Evolutionary conservation across 2,329 filamentous ascomycete genomes (phyloP).

Genomic region (Xylaria sp.): DNA sequence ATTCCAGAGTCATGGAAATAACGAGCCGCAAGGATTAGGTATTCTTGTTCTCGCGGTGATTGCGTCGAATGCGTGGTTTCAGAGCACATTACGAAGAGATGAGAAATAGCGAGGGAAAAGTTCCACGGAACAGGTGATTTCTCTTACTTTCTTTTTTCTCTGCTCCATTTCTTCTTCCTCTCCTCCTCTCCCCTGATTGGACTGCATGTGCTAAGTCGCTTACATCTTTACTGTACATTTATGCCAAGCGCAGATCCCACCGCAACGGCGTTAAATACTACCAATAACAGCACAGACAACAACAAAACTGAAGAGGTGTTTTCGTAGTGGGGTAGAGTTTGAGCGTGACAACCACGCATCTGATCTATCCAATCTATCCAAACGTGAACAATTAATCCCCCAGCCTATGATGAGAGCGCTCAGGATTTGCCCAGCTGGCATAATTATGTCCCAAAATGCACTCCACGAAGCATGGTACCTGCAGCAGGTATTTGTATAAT

Average conservation of each 20-base stretch:
- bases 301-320: not conserved
- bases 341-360: constrained; percentile 2
- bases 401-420: not conserved
- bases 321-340: constrained; percentile 1
- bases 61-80: constrained; percentile 21
- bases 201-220: constrained; percentile 17
- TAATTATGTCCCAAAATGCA: not conserved
- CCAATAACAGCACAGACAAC: constrained; percentile 21
- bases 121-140: constrained; percentile 13
- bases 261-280: constrained; percentile 22
- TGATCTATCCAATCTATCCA: not conserved
- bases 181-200: not conserved
- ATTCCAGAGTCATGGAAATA: constrained; percentile 1
- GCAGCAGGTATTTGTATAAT: not conserved
- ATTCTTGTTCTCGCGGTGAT: constrained; percentile 3
- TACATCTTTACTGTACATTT: constrained; percentile 3
- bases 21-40: constrained; percentile 22
- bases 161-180: not conserved
- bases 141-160: not conserved
- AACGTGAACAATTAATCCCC: not conserved
- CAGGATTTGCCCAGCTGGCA: not conserved
- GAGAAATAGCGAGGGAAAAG: not conserved
- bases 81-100: constrained; percentile 12
- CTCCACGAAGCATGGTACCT: not conserved
- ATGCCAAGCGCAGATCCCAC: constrained; percentile 29